Conservation (phyloP, 352 stramenopile species). For the Poterioochromonas sp. region DNA sequence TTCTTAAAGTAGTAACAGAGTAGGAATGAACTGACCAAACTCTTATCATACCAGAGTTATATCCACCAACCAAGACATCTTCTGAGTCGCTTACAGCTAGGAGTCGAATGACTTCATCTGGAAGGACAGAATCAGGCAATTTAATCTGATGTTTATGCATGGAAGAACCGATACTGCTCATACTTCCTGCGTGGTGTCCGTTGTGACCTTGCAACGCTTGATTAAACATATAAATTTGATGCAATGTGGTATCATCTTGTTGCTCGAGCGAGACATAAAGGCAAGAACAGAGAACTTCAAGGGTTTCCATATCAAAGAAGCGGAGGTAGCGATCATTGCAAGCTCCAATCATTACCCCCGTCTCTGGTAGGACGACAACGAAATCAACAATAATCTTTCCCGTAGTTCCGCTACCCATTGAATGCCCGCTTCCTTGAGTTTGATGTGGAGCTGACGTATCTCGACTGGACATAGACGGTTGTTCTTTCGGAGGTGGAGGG, state of each 20-base stretch:
- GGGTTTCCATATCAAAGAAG: neutral
- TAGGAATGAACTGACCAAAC: conserved; percentile 16
- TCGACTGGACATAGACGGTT: no score
- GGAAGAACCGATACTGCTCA: no score
- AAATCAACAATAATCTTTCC: neutral
- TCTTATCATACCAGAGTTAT: neutral
- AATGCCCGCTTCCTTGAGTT: no score
- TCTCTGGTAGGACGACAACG: neutral
- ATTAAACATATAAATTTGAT: no score
- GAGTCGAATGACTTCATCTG: neutral
- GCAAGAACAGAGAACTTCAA: conserved; percentile 20
- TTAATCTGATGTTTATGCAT: neutral
- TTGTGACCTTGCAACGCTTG: neutral
- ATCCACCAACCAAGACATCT: conserved; percentile 4
- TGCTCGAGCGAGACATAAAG: neutral
- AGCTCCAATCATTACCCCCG: neutral
- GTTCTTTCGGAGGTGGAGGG: no score
- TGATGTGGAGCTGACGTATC: no score
- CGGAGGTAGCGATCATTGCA: neutral
- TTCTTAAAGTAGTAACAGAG: neutral
- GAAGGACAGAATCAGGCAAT: neutral
- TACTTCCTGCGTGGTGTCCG: no score
- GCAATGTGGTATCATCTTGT: neutral
- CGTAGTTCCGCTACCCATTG: no score
- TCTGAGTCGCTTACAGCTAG: neutral